phyloP scores from a whole-genome alignment of 2,329 filamentous ascomycete genomes.

The Ascochyta viciae-villosae region DNA sequence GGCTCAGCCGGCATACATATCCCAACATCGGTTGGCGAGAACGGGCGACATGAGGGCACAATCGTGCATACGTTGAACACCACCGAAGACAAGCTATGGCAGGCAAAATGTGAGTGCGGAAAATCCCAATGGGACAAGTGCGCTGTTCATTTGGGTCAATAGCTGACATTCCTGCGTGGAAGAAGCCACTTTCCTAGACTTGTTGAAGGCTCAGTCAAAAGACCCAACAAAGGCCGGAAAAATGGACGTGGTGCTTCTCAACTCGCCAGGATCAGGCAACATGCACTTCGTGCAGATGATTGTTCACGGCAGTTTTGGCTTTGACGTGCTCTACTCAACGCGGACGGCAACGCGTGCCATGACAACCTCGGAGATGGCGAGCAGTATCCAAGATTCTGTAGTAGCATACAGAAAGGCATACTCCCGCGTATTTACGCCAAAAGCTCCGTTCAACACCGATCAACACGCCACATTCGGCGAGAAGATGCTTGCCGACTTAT shows the following conservation, averaged over 20 bases:
- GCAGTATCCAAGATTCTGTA: conserved; percentile 69
- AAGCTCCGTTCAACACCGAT: conserved; percentile 75
- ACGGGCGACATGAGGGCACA: conserved; percentile 65
- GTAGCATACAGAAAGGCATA: conserved; percentile 76
- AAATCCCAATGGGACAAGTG: not conserved
- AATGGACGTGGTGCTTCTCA: conserved; percentile 59
- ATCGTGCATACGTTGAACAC: conserved; percentile 73
- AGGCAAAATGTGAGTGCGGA: conserved; percentile 67
- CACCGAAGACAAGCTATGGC: conserved; percentile 75
- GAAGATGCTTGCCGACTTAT: conserved; percentile 87
- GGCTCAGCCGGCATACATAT: conserved; percentile 81
- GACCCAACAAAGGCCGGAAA: conserved; percentile 20
- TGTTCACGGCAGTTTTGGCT: conserved; percentile 86
- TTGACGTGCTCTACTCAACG: conserved; percentile 88
- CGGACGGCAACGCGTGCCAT: conserved; percentile 65
- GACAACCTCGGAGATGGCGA: conserved; percentile 68
- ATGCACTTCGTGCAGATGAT: conserved; percentile 87
- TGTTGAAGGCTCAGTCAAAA: conserved; percentile 66
- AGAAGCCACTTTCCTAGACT: conserved; percentile 63
- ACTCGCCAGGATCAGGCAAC: conserved; percentile 74
- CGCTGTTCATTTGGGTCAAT: not conserved
- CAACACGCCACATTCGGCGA: conserved; percentile 79
- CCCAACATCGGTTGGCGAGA: conserved; percentile 64
- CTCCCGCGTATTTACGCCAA: conserved; percentile 70
- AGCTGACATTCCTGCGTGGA: conserved; percentile 51